Evolutionary conservation across 345 rosid species (phyloP), one percentile per base, ranked within the genome.

Genomic region (Moringa oleifera): DNA sequence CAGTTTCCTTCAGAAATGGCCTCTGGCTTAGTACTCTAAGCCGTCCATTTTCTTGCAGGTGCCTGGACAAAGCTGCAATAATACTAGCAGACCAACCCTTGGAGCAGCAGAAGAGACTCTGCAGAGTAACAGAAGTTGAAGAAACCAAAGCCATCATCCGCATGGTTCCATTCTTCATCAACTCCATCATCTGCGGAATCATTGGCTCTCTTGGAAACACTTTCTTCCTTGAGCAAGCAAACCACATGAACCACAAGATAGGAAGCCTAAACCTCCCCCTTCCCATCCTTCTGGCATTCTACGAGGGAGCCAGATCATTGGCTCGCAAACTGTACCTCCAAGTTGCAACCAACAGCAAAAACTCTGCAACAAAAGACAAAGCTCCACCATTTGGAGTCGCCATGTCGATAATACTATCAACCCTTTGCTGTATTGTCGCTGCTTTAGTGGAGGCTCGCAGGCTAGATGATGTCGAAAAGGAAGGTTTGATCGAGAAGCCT

Each of bases 81-180:
- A 45, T 68, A 41, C 37, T 73, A n/a, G 74, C 65, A 63, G 57
- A 57, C 15, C 64, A 63, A 69, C 18, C 77, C 0, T 23, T 66
- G 25, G 71, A 68, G 21, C 55, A 71, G 24, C 75, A 76, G 49
- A 67, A 45, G 60, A 73, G 33, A 62, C 83, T 79, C 13, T 80
- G 83, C 64, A 65, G 72, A 23, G 75, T 76, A 1, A 73, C 74
- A 18, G 79, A 77, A 71, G 77, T 80, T 25, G 79, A 80, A 59
- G 74, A 65, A 69, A 73, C 75, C 1, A 74, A 77, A 67, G 55
- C 65, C 55, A 28, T 65, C 7, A 31, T 71, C 13, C 63, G 66
- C 23, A 57, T 72, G 59, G 62, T 71, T 51, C 81, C 77, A 0
- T 59, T 80, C 6, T 62, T 66, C 22, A 21, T 53, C 0, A 73